Evolutionary conservation across 2,329 filamentous ascomycete genomes (phyloP).

Genomic region (Talaromyces funiculosus): DNA sequence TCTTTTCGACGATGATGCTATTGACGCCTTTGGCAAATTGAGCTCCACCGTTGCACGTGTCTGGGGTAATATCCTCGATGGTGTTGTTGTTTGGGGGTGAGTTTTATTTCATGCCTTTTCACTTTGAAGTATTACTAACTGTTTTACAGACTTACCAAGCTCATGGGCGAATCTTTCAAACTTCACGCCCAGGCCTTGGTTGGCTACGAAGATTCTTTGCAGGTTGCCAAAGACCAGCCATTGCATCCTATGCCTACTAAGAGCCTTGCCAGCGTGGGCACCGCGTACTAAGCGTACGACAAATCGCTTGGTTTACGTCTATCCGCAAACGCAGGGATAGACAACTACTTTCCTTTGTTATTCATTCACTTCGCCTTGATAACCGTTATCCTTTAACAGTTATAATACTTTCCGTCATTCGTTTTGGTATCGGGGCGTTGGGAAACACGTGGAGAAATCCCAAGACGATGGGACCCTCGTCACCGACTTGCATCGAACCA

Average conservation of each 20-base stretch:
- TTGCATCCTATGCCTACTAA: slow-evolving; percentile 41
- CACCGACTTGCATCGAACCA: slow-evolving; percentile 14
- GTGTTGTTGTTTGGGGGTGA: slow-evolving; percentile 99
- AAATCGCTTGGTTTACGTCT: neutral
- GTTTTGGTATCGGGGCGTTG: slow-evolving; percentile 12
- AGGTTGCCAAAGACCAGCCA: slow-evolving; percentile 36
- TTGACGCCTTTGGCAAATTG: slow-evolving; percentile 76
- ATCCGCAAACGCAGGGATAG: neutral
- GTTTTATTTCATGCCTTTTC: slow-evolving; percentile 36
- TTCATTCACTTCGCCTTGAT: slow-evolving; percentile 12
- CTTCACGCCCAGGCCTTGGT: slow-evolving; percentile 90
- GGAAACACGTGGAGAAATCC: slow-evolving; percentile 16
- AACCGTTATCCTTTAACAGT: slow-evolving; percentile 10
- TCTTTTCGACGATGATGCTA: slow-evolving; percentile 79
- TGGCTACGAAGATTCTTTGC: slow-evolving; percentile 72
- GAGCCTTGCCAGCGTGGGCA: slow-evolving; percentile 39
- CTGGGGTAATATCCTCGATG: slow-evolving; percentile 97
- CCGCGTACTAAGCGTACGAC: slow-evolving; percentile 31
- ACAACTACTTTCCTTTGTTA: slow-evolving; percentile 13
- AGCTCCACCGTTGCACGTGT: slow-evolving; percentile 93
- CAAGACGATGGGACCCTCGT: slow-evolving; percentile 16
- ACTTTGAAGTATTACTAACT: neutral
- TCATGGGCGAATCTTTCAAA: slow-evolving; percentile 98
- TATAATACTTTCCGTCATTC: slow-evolving; percentile 17
- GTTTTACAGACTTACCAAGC: slow-evolving; percentile 51